Base-by-base conservation (phyloP, 179 eudicot genomes). In the Dionaea muscipula region DNA sequence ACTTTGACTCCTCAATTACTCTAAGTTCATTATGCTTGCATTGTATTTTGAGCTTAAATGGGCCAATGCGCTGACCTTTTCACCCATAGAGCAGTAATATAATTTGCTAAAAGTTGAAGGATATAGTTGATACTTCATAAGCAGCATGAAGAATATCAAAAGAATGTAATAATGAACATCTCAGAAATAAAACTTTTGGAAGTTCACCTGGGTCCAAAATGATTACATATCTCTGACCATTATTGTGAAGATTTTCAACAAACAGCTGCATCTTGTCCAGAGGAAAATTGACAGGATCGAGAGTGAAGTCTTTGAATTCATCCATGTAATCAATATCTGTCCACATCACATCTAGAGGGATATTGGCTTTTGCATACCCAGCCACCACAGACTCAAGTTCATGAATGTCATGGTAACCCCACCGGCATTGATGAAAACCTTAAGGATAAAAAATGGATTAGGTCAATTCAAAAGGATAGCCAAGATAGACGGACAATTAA, bases 391-490 rank as follows among this genome's bases (percentile, higher is more conserved):
- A 55, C 55, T 77, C 75, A 35, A 82, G 60, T 50, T 70, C 75
- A 25, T 47, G 2, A 33, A 77, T 62, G 57, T 72, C 55, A 35
- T 67, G 73, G 56, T 82, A 82, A 16, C 89, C 89, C 52, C 58
- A 82, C 9, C 82, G 75, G 43, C 84, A 82, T 26, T 82, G 89
- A 55, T 82, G 89, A 65, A 82, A 82, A 40, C 89, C 89, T 82
- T n/a, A 18, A 38, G 22, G 21, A 43, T 16, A 43, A 43, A 18
- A 18, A 21, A 43, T n/a, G 22, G 21, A 3, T 15, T 43, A 43
- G 6, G 22, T 4, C 1, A n/a, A n/a, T n/a, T n/a, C n/a, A n/a
- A n/a, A n/a, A 39, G 13, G n/a, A 11, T 15, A 39, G 43, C 13
- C n/a, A n/a, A n/a, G n/a, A n/a, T n/a, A n/a, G n/a, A n/a, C n/a